Evolutionary conservation across 2,329 filamentous ascomycete species (phyloP).

Genomic region (Penicillium aurantiogriseum): DNA sequence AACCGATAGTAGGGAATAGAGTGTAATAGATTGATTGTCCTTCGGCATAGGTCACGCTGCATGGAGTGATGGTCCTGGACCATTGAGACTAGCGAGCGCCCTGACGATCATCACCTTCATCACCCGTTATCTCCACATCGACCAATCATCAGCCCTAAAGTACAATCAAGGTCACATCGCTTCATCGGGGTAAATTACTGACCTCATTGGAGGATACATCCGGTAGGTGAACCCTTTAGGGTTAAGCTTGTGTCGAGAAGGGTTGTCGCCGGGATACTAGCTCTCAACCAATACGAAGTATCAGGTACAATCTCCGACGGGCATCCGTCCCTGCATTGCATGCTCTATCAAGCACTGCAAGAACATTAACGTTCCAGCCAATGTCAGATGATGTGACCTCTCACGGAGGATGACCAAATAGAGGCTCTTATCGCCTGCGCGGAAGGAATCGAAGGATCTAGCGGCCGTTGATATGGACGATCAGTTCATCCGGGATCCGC

Average conservation of each 20-base stretch:
- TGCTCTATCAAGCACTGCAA: neutral
- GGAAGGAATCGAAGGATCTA: slow-evolving; percentile 3
- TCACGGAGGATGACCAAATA: slow-evolving; percentile 3
- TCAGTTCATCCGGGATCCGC: slow-evolving; percentile 8
- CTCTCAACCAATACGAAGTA: neutral
- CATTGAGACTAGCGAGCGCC: slow-evolving; percentile 9
- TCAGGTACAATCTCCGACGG: slow-evolving; percentile 9
- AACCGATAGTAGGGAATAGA: neutral
- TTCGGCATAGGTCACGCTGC: neutral
- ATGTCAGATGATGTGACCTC: slow-evolving; percentile 17
- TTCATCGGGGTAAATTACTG: neutral
- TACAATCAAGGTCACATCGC: slow-evolving; percentile 21
- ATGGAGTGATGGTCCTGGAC: neutral
- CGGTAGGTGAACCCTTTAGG: slow-evolving; percentile 6
- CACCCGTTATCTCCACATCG: slow-evolving; percentile 16
- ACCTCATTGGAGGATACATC: slow-evolving; percentile 12
- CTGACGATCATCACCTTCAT: slow-evolving; percentile 25
- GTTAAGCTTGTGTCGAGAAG: neutral
- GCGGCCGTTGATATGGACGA: neutral
- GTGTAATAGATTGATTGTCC: neutral
- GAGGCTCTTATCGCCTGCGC: slow-evolving; percentile 3
- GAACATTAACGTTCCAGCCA: neutral
- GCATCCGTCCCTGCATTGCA: slow-evolving; percentile 4
- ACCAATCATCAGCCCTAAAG: slow-evolving; percentile 17
- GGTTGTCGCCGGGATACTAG: neutral